A percentile compares a stretch with the other conserved stretches of the same genome.
Conservation (phyloP, 352 stramenopile genomes). For the Pythium plurisporium region DNA sequence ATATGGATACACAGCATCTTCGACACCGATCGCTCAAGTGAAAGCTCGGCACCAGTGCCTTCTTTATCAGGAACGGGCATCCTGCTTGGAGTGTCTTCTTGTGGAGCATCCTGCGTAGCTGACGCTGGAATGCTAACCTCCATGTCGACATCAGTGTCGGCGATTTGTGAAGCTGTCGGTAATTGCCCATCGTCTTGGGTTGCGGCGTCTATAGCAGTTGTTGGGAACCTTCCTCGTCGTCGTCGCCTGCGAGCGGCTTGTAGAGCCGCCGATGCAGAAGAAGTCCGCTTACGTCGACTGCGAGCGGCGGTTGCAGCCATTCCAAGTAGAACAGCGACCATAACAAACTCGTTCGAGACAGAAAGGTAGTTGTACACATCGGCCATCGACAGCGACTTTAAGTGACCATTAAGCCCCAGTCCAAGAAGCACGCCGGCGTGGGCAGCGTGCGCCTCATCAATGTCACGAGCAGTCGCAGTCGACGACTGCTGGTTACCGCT, state of each 20-base stretch:
- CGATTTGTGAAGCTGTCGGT: slow-evolving; percentile 12
- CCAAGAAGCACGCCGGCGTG: slow-evolving; percentile 95
- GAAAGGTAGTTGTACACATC: slow-evolving; percentile 99
- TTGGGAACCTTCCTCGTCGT: neutral
- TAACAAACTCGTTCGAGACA: slow-evolving; percentile 95
- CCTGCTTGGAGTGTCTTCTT: slow-evolving; percentile 17
- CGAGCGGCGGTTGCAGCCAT: slow-evolving; percentile 94
- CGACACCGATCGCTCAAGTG: slow-evolving; percentile 86
- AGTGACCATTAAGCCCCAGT: slow-evolving; percentile 92
- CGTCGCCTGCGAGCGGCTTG: slow-evolving; percentile 9
- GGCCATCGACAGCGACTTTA: slow-evolving; percentile 93
- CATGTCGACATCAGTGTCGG: slow-evolving; percentile 11
- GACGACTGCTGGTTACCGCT: slow-evolving; percentile 14
- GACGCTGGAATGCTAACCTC: slow-evolving; percentile 11
- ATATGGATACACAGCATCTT: slow-evolving; percentile 99
- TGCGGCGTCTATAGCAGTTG: slow-evolving; percentile 2
- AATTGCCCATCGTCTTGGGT: slow-evolving; percentile 21
- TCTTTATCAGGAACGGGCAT: slow-evolving; percentile 29
- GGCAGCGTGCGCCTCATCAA: slow-evolving; percentile 82
- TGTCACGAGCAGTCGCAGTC: slow-evolving; percentile 27
- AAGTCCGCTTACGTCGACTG: slow-evolving; percentile 49
- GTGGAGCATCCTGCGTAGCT: slow-evolving; percentile 1
- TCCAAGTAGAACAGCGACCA: slow-evolving; percentile 94
- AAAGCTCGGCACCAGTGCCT: slow-evolving; percentile 49
- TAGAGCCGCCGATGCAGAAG: slow-evolving; percentile 4